A percentile compares a stretch with the other conserved stretches of the same genome.
Evolutionary conservation across 1,284 basidiomycete genomes (phyloP).

Genomic region (Stereum hirsutum): DNA sequence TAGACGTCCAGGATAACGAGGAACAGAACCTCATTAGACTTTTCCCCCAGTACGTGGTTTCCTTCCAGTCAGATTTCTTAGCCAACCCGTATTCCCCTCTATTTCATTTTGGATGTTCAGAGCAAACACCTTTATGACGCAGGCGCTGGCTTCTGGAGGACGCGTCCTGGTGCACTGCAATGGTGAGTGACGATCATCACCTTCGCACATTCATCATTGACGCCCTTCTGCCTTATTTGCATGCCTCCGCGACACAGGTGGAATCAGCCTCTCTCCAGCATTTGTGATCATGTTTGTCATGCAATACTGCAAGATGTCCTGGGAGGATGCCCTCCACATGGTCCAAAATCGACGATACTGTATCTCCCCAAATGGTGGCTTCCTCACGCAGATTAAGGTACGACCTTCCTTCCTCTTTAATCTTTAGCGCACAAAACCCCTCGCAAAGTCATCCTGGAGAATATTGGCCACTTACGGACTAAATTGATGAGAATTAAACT

Average conservation of each 20-base stretch:
- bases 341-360: constrained; percentile 89
- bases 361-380: constrained; percentile 82
- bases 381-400: constrained; percentile 82
- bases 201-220: neutral
- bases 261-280: constrained; percentile 80
- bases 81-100: constrained; percentile 4
- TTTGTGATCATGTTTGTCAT: constrained; percentile 92
- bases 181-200: constrained; percentile 35
- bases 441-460: too few relatives aligned
- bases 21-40: constrained; percentile 84
- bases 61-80: too few relatives aligned
- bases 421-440: too few relatives aligned
- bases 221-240: neutral
- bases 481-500: too few relatives aligned
- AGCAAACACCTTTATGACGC: constrained; percentile 74
- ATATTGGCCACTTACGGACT: too few relatives aligned
- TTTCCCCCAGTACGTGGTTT: constrained; percentile 57
- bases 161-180: constrained; percentile 88
- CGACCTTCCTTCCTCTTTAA: constrained; percentile 7
- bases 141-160: constrained; percentile 58
- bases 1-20: constrained; percentile 87
- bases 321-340: constrained; percentile 77
- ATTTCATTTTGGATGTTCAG: constrained; percentile 24
- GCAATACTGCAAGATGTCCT: constrained; percentile 71
- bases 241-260: constrained; percentile 37